These are phyloP conservation scores for Lyophyllum decastes DNA, from an alignment of 768 basidiomycete genomes.

Conservation along the genomic window DNA sequence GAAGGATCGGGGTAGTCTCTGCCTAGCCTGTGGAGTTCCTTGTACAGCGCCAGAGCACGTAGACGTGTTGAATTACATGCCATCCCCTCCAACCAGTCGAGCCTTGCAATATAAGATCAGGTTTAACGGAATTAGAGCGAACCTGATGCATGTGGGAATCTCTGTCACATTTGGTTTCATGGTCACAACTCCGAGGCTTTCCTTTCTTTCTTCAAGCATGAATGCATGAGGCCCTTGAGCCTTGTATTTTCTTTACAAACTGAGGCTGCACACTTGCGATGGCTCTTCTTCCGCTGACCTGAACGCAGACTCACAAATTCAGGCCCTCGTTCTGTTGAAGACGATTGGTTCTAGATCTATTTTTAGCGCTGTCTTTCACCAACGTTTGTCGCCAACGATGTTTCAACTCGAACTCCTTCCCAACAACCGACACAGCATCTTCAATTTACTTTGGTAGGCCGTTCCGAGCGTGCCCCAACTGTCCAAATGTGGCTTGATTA, in stretches of 20 bases:
- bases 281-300: not conserved
- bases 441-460: not conserved
- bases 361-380: not conserved
- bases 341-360: not conserved
- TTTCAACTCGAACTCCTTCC: not conserved
- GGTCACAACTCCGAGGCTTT: not conserved
- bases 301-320: not conserved
- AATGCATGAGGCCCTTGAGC: no score
- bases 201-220: no score
- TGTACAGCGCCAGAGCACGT: slow-evolving; percentile 75
- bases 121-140: not conserved
- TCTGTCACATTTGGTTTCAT: not conserved
- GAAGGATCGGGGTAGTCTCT: slow-evolving; percentile 81
- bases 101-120: not conserved
- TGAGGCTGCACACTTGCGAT: no score
- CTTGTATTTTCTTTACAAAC: no score
- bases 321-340: not conserved
- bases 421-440: not conserved
- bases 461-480: not conserved
- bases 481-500: not conserved
- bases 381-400: not conserved
- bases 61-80: slow-evolving; percentile 53
- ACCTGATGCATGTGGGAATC: slow-evolving; percentile 12
- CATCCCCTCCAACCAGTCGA: slow-evolving; percentile 34
- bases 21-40: slow-evolving; percentile 79